A percentile compares a stretch with the other conserved stretches of the same genome.
Evolutionary conservation across 208 protist genomes (phyloP).

Genomic region (Trypanosomatidae sp.): DNA sequence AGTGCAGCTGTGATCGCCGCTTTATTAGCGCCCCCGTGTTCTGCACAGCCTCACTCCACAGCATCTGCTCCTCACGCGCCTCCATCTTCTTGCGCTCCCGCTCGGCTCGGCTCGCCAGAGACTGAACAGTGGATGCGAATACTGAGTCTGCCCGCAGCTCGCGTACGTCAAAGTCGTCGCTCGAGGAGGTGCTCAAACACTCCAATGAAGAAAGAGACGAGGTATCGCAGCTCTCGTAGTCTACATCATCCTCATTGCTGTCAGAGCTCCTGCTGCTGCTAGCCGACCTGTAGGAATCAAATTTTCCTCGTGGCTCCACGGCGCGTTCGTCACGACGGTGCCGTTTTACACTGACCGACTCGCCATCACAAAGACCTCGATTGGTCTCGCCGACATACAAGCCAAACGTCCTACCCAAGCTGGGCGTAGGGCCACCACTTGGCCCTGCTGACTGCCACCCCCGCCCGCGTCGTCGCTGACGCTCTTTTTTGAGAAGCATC

Average conservation of each 20-base stretch:
- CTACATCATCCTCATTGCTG: conserved; percentile 10
- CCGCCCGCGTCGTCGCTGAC: conserved; percentile 16
- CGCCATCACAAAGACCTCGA: neutral
- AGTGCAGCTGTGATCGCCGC: neutral
- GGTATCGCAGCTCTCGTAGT: conserved; percentile 1
- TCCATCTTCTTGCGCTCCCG: conserved; percentile 32
- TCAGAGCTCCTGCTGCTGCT: neutral
- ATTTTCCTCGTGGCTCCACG: neutral
- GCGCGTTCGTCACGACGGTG: neutral
- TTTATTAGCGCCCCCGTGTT: conserved; percentile 3
- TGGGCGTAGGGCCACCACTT: neutral
- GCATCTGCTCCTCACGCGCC: conserved; percentile 20
- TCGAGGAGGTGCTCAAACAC: conserved; percentile 20
- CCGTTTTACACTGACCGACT: neutral
- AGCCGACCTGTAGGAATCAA: neutral
- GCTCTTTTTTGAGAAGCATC: conserved; percentile 56
- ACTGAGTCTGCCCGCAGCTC: conserved; percentile 4
- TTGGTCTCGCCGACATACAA: neutral
- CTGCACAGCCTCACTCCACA: conserved; percentile 17
- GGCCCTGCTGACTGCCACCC: conserved; percentile 10
- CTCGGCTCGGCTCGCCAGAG: conserved; percentile 31
- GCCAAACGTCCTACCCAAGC: neutral
- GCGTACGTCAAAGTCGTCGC: conserved; percentile 10
- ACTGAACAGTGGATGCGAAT: conserved; percentile 35
- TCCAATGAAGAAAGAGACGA: conserved; percentile 26